Base-by-base conservation (phyloP, 2,329 filamentous ascomycete species). In the Cercospora zeae-maydis region DNA sequence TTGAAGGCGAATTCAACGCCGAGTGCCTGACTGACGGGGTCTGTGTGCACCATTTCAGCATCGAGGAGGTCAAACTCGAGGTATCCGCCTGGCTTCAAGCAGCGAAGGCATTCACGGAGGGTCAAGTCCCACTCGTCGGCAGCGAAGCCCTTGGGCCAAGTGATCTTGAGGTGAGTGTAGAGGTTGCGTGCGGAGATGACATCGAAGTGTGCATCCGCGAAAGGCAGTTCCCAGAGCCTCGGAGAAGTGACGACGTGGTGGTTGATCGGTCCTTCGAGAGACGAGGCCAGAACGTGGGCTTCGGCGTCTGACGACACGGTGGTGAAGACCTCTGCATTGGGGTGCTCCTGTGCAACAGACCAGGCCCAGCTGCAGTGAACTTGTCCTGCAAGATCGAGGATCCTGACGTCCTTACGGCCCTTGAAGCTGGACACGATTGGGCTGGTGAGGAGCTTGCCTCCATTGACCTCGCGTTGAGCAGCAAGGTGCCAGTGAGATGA, bases 321-420 rank as follows among this genome's bases (percentile, higher is more conserved):
- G 0, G 93, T 97, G 79, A 93, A 96, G 59, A 97, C 86, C 75
- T 91, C 92, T 61, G 90, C 85, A 74, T 91, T 88, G 16, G 91
- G 91, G 76, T 93, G 95, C 75, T 93, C 89, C 54, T 90, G 83
- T 0, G 95, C 92, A 62, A 92, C 90, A 74, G 95, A 88, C 95
- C 95, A 99, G 21, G 91, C 93, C 95, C 95, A 99, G 76, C 96
- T 92, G 74, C 92, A 93, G 13, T 90, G 86, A 0, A 89, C 83
- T 73, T 93, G 88, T 49, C 93, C 93, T 54, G 91, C 92, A 34
- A 97, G 86, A 74, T 98, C 93, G 27, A 98, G 84, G 62, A 97
- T 88, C 34, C 89, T 82, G 3, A 87, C 79, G 24, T 87, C 83
- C 62, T 66, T 64, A 39, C 69, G 68, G 27, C 61, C 57, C 51